phyloP scores from a whole-genome alignment of 495 filamentous ascomycete genomes.

The Lophiostoma macrostomum region DNA sequence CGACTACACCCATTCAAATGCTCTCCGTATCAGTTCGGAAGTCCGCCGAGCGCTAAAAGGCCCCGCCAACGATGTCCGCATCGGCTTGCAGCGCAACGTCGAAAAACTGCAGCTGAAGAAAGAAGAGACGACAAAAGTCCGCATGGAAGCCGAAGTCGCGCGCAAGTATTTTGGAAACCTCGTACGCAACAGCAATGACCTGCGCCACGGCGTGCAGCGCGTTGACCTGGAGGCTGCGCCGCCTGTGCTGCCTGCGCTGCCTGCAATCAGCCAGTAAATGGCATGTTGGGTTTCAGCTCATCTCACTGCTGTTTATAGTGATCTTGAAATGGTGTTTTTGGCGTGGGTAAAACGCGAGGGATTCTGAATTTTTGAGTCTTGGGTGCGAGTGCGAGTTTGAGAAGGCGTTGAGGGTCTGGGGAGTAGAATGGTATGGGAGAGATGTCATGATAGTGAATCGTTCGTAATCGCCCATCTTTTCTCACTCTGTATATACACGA shows the following conservation, averaged over 20 bases:
- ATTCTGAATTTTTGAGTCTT: too few species aligned
- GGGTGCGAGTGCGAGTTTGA: too few species aligned
- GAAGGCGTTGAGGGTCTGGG: too few species aligned
- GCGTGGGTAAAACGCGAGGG: too few species aligned
- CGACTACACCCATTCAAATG: slow-evolving; percentile 91
- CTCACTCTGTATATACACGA: too few species aligned
- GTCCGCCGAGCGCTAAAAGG: slow-evolving; percentile 82
- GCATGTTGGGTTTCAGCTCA: too few species aligned
- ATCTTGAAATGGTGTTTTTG: too few species aligned
- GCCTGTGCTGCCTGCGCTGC: slow-evolving; percentile 37
- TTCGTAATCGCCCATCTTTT: too few species aligned
- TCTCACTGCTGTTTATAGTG: too few species aligned
- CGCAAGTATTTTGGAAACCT: slow-evolving; percentile 70
- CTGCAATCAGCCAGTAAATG: background rate
- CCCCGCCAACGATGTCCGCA: slow-evolving; percentile 77
- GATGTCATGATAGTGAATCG: too few species aligned
- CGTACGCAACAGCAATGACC: slow-evolving; percentile 68
- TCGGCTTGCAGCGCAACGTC: slow-evolving; percentile 73
- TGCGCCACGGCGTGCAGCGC: slow-evolving; percentile 67
- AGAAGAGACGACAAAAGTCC: slow-evolving; percentile 68
- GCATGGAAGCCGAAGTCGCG: slow-evolving; percentile 40
- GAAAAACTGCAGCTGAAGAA: slow-evolving; percentile 74
- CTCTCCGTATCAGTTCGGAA: slow-evolving; percentile 73
- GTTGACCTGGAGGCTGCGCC: slow-evolving; percentile 77
- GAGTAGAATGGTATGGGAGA: too few species aligned